Percentiles rank a stretch among this genome's conserved stretches.
phyloP scores from a whole-genome alignment of 352 stramenopile species.

The Aphanomyces cochlioides region DNA sequence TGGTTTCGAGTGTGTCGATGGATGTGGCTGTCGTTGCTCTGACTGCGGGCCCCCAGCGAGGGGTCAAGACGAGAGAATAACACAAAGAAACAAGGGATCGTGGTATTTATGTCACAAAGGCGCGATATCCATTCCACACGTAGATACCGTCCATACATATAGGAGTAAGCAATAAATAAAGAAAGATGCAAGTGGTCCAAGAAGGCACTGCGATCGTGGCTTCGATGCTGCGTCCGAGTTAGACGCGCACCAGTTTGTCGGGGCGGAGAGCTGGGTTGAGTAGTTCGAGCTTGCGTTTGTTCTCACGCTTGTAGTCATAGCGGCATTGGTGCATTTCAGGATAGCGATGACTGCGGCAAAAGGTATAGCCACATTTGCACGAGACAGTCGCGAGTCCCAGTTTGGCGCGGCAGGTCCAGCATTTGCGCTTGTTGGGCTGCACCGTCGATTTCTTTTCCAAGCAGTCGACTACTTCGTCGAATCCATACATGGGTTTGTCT shows the following conservation, averaged over 20 bases:
- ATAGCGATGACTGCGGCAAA: constrained; percentile 86
- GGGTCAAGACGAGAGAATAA: too few species aligned
- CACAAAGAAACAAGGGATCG: background rate
- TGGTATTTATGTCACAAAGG: constrained; percentile 22
- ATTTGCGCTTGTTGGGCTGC: constrained; percentile 86
- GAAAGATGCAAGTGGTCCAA: constrained; percentile 4
- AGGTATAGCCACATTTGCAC: constrained; percentile 88
- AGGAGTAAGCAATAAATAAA: constrained; percentile 32
- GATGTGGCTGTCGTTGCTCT: too few species aligned
- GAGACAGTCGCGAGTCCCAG: constrained; percentile 75
- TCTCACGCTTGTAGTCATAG: constrained; percentile 85
- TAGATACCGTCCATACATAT: constrained; percentile 20
- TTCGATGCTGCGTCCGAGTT: background rate
- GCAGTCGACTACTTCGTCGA: constrained; percentile 19
- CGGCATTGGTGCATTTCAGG: constrained; percentile 83
- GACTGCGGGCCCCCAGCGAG: too few species aligned
- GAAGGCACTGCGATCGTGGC: background rate
- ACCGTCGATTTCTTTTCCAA: constrained; percentile 29
- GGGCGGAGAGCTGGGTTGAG: constrained; percentile 27
- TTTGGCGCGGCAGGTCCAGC: constrained; percentile 85
- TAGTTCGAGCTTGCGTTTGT: constrained; percentile 71
- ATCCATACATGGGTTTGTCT: constrained; percentile 23
- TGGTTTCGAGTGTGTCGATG: too few species aligned
- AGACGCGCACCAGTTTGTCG: constrained; percentile 28
- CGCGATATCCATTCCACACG: constrained; percentile 19